Base-by-base conservation (phyloP, 306 rosid species). In the Vigna radiata region DNA sequence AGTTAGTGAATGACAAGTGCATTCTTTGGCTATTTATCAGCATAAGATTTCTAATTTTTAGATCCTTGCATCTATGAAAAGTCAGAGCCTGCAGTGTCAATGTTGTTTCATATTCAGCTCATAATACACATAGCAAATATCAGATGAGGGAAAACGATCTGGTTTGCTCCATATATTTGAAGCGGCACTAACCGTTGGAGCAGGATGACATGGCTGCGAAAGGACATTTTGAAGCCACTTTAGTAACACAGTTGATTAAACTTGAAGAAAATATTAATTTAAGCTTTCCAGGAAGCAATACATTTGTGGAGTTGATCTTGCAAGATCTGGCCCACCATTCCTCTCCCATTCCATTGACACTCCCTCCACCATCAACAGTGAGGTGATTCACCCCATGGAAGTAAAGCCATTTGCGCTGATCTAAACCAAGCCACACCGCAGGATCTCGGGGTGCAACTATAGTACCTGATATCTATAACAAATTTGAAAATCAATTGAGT, bases 251-350 rank as follows among this genome's bases (percentile, higher is more conserved):
- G 43, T 62, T 81, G 49, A 73, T 58, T 72, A 70, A 54, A 75
- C 66, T 78, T 76, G 16, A 82, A 81, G 1, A 48, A 73, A 65
- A 78, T 55, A 84, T 18, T 75, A 86, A 69, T 36, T 27, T 68
- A 41, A 79, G 80, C 78, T 50, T 77, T 39, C 37, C 39, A 79
- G 75, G 66, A 53, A 70, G 70, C 52, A 19, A 79, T 89, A 94
- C 97, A 82, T 90, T 89, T 68, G 91, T 75, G 58, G 84, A 52
- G 84, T 85, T 92, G 44, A 21, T 75, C 83, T 94, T 94, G 93
- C 97, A 94, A 74, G 98, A 94, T 25, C 78, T 90, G 54, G 88
- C 80, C 98, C 98, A 94, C 98, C 98, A 94, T 79, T 89, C 83
- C 2, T 87, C 89, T 46, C 98, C 98, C 96, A 81, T 92, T 72